These are phyloP conservation scores for Misopates orontium DNA, from an alignment of 257 asterid genomes.

Conservation along the genomic window DNA sequence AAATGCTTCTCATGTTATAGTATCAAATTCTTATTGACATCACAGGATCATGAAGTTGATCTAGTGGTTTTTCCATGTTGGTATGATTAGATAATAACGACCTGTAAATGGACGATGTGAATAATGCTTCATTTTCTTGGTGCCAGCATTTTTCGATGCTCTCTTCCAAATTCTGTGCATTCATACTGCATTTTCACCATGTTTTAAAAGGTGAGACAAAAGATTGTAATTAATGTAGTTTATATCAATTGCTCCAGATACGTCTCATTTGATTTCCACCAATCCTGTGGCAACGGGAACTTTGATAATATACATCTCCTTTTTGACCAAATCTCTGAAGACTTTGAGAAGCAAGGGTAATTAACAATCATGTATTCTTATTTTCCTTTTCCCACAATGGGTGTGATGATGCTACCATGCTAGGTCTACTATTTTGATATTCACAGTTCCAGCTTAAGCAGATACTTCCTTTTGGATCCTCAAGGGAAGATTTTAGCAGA, in stretches of 20 bases:
- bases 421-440: slow-evolving; percentile 56
- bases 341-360: slow-evolving; percentile 91
- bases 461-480: slow-evolving; percentile 84
- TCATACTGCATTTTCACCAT: slow-evolving; percentile 17
- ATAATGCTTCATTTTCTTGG: slow-evolving; percentile 1
- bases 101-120: slow-evolving; percentile 8
- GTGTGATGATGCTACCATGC: slow-evolving; percentile 33
- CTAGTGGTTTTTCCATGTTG: slow-evolving; percentile 15
- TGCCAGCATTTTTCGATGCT: slow-evolving; percentile 12
- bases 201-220: slow-evolving; percentile 17
- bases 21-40: slow-evolving; percentile 13
- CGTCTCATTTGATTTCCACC: slow-evolving; percentile 90
- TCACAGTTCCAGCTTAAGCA: slow-evolving; percentile 89
- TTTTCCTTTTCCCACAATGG: slow-evolving; percentile 27
- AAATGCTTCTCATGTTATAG: slow-evolving; percentile 25
- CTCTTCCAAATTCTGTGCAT: slow-evolving; percentile 19
- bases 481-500: slow-evolving; percentile 69
- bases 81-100: slow-evolving; percentile 15
- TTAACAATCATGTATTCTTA: slow-evolving; percentile 17
- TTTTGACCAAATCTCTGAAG: slow-evolving; percentile 67
- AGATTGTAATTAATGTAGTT: slow-evolving; percentile 19
- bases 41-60: slow-evolving; percentile 21
- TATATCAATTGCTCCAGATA: slow-evolving; percentile 55
- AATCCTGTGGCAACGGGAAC: slow-evolving; percentile 73
- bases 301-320: slow-evolving; percentile 80